Evolutionary conservation across 1,284 basidiomycete species (phyloP), one percentile per base, ranked within the genome.

Genomic region (Papiliotrema nemorosa): DNA sequence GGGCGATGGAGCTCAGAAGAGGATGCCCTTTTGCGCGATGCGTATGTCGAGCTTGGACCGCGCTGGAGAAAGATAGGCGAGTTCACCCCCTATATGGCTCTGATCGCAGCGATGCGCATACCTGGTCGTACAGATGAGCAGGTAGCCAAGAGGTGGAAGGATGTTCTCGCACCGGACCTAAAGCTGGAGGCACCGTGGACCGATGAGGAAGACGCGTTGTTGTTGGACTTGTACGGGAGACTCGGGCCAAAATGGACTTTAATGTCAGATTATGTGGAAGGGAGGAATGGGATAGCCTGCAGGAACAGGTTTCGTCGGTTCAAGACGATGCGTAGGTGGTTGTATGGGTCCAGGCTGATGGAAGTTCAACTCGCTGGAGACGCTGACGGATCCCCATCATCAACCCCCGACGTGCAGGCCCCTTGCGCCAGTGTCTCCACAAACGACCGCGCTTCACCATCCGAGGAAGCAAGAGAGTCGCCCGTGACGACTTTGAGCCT

Each of bases 81-180:
- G 6, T n/a, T 14, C 12, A 10, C 21, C 14, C 41, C 2, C 18
- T 18, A 14, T n/a, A 22, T 37, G 27, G 29, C 29, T 20, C 31
- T 3, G 13, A 18, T 12, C 3, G 13, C 35, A 61, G 59, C 57
- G 5, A 44, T 58, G 7, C 50, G 52, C 10, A 59, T 60, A n/a
- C 55, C 60, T 1, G 60, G 60, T 1, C 53, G 60, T 4, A 62
- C 57, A 20, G 58, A 62, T 39, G 60, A 62, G 37, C 60, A 62
- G 35, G 52, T 57, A 2, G 54, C 60, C 24, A 62, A 62, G 36
- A 50, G 60, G 14, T 62, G 60, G 60, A 38, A 53, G 27, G 60
- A 62, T 44, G 60, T 62, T 16, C 50, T 60, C 21, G 49, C 49
- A 9, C 58, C 60, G 7, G 53, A 52, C 22, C 55, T 62, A 29